These are phyloP conservation scores for Nicotiana tomentosiformis DNA, from an alignment of 257 asterid genomes.

Conservation along the genomic window DNA sequence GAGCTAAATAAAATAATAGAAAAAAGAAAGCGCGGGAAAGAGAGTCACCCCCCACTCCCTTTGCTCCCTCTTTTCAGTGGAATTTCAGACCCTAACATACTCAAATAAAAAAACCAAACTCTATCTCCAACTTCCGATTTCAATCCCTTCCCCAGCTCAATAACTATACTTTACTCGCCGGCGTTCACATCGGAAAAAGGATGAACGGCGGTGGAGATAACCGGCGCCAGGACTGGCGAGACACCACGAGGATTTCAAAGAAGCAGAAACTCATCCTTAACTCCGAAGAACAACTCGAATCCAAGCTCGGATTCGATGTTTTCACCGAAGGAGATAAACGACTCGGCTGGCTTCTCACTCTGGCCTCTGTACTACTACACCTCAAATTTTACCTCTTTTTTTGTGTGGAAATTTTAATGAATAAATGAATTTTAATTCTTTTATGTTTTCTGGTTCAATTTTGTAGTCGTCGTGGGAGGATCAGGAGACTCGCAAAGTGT, in stretches of 20 bases:
- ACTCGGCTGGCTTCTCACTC: conserved; percentile 95
- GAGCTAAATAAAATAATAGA: not conserved
- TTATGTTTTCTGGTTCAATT: not conserved
- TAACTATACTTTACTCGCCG: not conserved
- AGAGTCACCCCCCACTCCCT: not conserved
- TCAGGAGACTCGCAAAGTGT: conserved; percentile 69
- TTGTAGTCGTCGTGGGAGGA: conserved; percentile 94
- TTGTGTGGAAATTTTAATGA: not conserved
- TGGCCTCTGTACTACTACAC: conserved; percentile 50
- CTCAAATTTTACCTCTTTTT: not conserved
- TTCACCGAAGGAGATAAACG: conserved; percentile 93
- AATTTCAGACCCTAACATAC: not conserved
- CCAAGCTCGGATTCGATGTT: conserved; percentile 72
- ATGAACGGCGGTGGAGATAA: conserved; percentile 47
- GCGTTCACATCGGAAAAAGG: not conserved
- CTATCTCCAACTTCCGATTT: not conserved
- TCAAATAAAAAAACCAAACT: not conserved
- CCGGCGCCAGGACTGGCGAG: conserved; percentile 67
- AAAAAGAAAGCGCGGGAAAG: conserved; percentile 1
- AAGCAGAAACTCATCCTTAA: conserved; percentile 75
- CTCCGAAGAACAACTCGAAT: conserved; percentile 93
- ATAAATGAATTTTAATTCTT: not conserved
- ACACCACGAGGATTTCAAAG: conserved; percentile 60
- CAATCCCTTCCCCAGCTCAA: not conserved
- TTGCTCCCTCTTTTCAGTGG: not conserved